Evolutionary conservation across 306 rosid genomes (phyloP).

Genomic region (Luffa aegyptiaca): DNA sequence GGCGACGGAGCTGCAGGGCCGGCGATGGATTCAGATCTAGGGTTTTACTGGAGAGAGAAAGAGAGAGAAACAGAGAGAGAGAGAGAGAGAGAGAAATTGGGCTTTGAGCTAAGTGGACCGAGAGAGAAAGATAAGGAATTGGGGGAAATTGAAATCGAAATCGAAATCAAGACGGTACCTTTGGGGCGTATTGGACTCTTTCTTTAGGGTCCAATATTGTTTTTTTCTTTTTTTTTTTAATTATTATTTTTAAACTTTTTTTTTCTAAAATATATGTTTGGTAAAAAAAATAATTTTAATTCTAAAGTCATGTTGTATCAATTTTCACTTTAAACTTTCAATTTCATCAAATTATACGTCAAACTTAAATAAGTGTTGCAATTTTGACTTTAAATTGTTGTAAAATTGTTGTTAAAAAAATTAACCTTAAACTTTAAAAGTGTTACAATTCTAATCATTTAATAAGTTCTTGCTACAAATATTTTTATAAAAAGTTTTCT

Average conservation of each 20-base stretch:
- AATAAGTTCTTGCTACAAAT: too few relatives aligned
- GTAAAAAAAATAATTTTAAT: too few relatives aligned
- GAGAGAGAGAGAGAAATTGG: slow-evolving; percentile 36
- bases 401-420: too few relatives aligned
- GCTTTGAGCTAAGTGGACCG: slow-evolving; percentile 82
- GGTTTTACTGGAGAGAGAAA: slow-evolving; percentile 33
- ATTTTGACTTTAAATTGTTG: too few relatives aligned
- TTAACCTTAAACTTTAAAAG: too few relatives aligned
- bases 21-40: slow-evolving; percentile 51
- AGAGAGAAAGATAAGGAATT: slow-evolving; percentile 9
- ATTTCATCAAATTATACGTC: too few relatives aligned
- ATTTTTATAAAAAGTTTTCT: too few relatives aligned
- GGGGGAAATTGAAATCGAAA: background rate
- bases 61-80: background rate
- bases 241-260: background rate
- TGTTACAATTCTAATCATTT: too few relatives aligned
- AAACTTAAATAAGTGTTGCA: too few relatives aligned
- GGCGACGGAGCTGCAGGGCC: slow-evolving; percentile 26
- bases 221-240: background rate
- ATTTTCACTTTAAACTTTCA: too few relatives aligned
- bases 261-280: too few relatives aligned
- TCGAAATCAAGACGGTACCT: background rate
- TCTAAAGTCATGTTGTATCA: too few relatives aligned
- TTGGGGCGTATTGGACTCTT: background rate
- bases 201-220: background rate